These are phyloP conservation scores for Cryoendolithus antarcticus DNA, from an alignment of 2,329 filamentous ascomycete species.

Conservation along the genomic window DNA sequence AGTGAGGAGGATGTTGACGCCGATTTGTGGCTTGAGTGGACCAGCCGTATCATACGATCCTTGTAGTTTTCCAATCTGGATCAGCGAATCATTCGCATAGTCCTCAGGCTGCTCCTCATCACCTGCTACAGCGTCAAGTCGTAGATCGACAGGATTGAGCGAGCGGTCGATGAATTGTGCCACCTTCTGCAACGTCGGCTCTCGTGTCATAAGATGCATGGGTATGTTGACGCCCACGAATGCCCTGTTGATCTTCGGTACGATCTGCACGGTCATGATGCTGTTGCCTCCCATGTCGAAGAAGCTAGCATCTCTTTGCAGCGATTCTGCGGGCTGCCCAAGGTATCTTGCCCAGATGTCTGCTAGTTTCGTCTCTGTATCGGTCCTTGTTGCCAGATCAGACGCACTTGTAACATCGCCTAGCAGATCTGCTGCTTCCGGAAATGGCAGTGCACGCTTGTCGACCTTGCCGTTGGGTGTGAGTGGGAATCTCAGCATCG, in stretches of 20 bases:
- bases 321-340: slow-evolving; percentile 48
- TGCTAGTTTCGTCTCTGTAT: slow-evolving; percentile 57
- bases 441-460: slow-evolving; percentile 68
- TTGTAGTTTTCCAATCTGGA: slow-evolving; percentile 37
- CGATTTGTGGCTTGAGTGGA: slow-evolving; percentile 15
- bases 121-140: slow-evolving; percentile 33
- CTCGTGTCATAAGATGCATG: slow-evolving; percentile 56
- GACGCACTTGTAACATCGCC: slow-evolving; percentile 37
- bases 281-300: slow-evolving; percentile 73
- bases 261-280: slow-evolving; percentile 68
- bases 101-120: slow-evolving; percentile 38
- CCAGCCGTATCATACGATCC: slow-evolving; percentile 13
- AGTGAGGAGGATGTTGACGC: slow-evolving; percentile 56
- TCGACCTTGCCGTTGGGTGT: slow-evolving; percentile 82
- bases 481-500: slow-evolving; percentile 58
- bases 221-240: slow-evolving; percentile 53
- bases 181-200: slow-evolving; percentile 49
- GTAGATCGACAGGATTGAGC: slow-evolving; percentile 36
- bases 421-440: slow-evolving; percentile 55
- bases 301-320: slow-evolving; percentile 53
- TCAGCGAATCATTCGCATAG: slow-evolving; percentile 42
- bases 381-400: slow-evolving; percentile 35
- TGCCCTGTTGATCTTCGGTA: slow-evolving; percentile 55
- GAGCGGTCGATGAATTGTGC: slow-evolving; percentile 40
- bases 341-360: slow-evolving; percentile 64